phyloP scores from a whole-genome alignment of 257 asterid species.

The Mentha longifolia region DNA sequence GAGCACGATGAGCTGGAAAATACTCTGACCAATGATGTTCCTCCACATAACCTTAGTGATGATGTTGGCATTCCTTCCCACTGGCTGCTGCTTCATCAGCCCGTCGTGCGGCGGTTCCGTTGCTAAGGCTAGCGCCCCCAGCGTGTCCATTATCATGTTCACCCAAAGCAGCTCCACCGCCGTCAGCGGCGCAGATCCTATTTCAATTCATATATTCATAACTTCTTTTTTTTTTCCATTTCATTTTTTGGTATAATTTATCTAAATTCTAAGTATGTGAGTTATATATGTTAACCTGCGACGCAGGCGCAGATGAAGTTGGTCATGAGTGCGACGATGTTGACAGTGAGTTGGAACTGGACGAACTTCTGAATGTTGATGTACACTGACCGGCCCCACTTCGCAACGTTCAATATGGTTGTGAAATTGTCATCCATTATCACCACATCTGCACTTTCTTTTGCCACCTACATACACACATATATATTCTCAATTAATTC shows the following conservation, averaged over 20 bases:
- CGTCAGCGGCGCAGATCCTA: constrained; percentile 90
- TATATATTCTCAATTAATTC: too few species aligned
- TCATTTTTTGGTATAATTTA: too few species aligned
- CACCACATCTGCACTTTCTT: constrained; percentile 81
- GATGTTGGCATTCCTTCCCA: constrained; percentile 59
- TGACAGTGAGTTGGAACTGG: constrained; percentile 84
- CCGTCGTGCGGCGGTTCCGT: constrained; percentile 85
- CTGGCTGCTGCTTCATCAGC: constrained; percentile 70
- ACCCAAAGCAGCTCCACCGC: constrained; percentile 94
- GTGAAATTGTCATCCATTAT: constrained; percentile 77
- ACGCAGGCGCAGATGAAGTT: constrained; percentile 78
- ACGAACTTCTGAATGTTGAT: constrained; percentile 88
- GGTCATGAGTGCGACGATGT: constrained; percentile 68
- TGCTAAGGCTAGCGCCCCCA: constrained; percentile 89
- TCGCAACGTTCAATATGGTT: constrained; percentile 71
- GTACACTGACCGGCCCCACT: constrained; percentile 89
- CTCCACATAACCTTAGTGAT: constrained; percentile 85
- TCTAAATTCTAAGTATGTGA: too few species aligned
- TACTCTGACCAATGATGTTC: constrained; percentile 79
- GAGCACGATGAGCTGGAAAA: constrained; percentile 66
- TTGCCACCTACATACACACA: constrained; percentile 57
- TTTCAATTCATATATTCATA: background rate
- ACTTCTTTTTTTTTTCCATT: background rate
- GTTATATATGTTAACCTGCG: constrained; percentile 45
- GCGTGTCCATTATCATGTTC: constrained; percentile 91